phyloP scores from a whole-genome alignment of 202 grass and related monocot species.

The Bolboschoenoplectus hybrid region DNA sequence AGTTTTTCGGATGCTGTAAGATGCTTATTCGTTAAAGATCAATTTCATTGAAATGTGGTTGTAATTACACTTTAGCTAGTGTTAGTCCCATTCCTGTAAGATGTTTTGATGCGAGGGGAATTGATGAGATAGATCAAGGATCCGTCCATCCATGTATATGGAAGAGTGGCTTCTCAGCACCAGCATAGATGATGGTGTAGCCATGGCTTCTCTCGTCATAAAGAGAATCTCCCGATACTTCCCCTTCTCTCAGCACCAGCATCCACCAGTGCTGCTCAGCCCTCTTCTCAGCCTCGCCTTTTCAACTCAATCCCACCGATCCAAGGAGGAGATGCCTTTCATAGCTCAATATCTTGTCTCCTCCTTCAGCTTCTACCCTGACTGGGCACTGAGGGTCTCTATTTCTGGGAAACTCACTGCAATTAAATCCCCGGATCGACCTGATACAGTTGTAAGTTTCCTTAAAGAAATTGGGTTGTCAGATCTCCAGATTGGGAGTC shows the following conservation, averaged over 20 bases:
- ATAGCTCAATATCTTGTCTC: slow-evolving; percentile 50
- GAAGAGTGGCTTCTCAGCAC: neutral
- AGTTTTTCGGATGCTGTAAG: too few species aligned
- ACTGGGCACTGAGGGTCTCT: neutral
- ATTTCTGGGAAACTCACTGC: neutral
- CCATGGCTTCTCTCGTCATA: neutral
- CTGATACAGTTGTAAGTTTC: neutral
- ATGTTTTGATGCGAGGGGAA: too few species aligned
- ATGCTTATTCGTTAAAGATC: too few species aligned
- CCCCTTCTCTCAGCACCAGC: neutral
- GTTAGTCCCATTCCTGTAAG: too few species aligned
- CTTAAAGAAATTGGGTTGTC: slow-evolving; percentile 47
- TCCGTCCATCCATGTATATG: too few species aligned
- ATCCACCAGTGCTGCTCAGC: neutral
- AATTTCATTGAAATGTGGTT: too few species aligned
- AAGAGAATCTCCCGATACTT: neutral
- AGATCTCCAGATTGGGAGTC: slow-evolving; percentile 35
- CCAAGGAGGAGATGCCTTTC: slow-evolving; percentile 15
- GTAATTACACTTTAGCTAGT: too few species aligned
- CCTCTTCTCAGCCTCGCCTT: neutral
- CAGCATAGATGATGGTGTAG: neutral
- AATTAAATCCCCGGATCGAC: slow-evolving; percentile 4
- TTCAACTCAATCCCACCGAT: slow-evolving; percentile 11
- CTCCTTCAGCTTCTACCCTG: neutral
- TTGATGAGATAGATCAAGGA: too few species aligned